Evolutionary conservation across 106 monocot genomes (phyloP), one percentile per base, ranked within the genome.

Genomic region (Allium sativum): DNA sequence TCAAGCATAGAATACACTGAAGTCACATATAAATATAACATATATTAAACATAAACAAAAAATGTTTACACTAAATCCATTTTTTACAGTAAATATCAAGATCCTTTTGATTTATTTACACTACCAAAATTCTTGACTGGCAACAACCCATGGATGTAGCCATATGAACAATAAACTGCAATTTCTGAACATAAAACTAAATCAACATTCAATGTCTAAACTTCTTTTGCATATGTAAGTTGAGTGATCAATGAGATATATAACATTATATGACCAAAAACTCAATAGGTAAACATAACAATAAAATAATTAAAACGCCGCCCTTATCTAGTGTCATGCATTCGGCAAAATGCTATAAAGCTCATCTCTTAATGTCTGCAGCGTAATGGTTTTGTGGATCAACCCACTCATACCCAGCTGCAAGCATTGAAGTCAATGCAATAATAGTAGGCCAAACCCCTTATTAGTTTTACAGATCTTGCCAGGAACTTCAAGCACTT

Each of bases 321-420:
- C 59, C 40, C 21, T 17, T 44, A 42, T 60, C 57, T 57, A 42
- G 18, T 53, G 40, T 72, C 78, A 3, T 69, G 53, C 46, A 31
- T 31, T 68, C 71, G 16, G 74, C 31, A 88, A 74, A 43, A 88
- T 66, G 18, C 83, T 74, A 48, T 57, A 58, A 6, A 88, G 66
- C 72, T 88, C 83, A 21, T 88, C 83, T 61, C 69, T 59, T 31
- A 88, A 59, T 4, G 72, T 70, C 40, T 68, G 66, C 10, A 80
- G 59, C 54, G 51, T 65, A 8, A 84, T 62, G 0, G 83, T 83
- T 46, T 83, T 88, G 17, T 62, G 65, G 17, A 88, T 67, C 62
- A 88, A 4, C 13, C 88, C 83, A 22, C 70, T 75, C 55, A 88
- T 81, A 8, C 88, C 88, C 0, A 67, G 48, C 19, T 75, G 80